Conservation (phyloP, 2,329 filamentous ascomycete species). For the Curvularia spicifera region DNA sequence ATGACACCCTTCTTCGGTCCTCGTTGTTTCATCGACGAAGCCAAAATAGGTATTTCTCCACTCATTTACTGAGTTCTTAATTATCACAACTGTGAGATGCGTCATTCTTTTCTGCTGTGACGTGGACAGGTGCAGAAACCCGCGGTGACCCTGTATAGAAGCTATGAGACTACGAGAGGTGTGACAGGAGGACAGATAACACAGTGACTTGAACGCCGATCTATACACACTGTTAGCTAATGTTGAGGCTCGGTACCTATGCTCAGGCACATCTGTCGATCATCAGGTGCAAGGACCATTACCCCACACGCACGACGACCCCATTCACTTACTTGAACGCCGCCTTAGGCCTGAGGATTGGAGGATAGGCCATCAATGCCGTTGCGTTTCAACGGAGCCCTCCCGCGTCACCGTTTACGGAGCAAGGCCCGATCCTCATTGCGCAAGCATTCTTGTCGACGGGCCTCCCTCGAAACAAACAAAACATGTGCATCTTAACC, state of each 20-base stretch:
- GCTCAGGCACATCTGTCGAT: conserved; percentile 12
- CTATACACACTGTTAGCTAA: neutral
- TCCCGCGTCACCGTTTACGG: neutral
- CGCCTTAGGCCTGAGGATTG: conserved; percentile 2
- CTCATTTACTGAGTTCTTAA: neutral
- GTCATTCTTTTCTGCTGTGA: neutral
- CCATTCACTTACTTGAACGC: conserved; percentile 14
- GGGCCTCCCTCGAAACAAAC: neutral
- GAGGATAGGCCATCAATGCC: conserved; percentile 10
- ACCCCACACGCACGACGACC: conserved; percentile 22
- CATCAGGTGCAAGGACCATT: conserved; percentile 5
- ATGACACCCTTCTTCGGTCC: conserved; percentile 3
- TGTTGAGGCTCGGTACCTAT: conserved; percentile 1
- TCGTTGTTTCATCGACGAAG: conserved; percentile 13
- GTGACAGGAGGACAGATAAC: neutral
- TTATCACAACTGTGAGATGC: neutral
- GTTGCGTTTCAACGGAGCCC: neutral
- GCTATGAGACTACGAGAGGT: neutral
- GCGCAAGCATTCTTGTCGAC: neutral
- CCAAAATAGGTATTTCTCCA: conserved; percentile 2
- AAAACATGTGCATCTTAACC: conserved; percentile 11
- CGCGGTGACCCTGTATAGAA: neutral
- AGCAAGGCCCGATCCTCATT: neutral
- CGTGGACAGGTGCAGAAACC: neutral
- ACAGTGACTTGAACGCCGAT: neutral